phyloP scores from a whole-genome alignment of 1,284 basidiomycete genomes.

The Cutaneotrichosporon sp. region DNA sequence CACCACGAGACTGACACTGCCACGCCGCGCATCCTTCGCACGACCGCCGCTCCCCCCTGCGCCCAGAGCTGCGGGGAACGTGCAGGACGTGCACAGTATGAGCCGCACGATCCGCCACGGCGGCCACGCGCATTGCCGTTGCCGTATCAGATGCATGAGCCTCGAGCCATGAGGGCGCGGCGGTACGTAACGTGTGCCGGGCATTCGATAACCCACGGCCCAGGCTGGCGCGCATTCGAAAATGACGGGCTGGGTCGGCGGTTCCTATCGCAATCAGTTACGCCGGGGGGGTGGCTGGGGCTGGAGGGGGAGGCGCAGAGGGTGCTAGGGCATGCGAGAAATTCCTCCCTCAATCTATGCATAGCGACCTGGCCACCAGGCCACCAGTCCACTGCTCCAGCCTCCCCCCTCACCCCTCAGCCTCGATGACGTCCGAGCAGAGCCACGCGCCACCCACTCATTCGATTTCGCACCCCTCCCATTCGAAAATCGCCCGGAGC shows the following conservation, averaged over 20 bases:
- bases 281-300: background rate
- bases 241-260: background rate
- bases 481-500: conserved; percentile 1
- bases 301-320: too few species aligned
- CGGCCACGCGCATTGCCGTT: too few species aligned
- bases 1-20: background rate
- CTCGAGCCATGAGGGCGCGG: too few species aligned
- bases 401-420: too few species aligned
- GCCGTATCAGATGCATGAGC: background rate
- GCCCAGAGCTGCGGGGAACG: background rate
- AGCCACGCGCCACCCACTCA: background rate
- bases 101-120: background rate
- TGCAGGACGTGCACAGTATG: background rate
- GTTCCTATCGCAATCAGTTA: conserved; percentile 1
- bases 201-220: background rate
- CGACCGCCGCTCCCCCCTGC: background rate
- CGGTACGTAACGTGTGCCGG: background rate
- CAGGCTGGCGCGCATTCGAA: background rate
- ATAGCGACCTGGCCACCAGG: too few species aligned
- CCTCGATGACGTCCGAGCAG: background rate
- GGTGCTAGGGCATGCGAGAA: too few species aligned
- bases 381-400: too few species aligned
- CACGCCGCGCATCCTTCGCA: background rate
- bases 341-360: background rate
- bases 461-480: background rate